Evolutionary conservation across 106 monocot species (phyloP), one percentile per base, ranked within the genome.

Genomic region (Apostasia shenzhenica): DNA sequence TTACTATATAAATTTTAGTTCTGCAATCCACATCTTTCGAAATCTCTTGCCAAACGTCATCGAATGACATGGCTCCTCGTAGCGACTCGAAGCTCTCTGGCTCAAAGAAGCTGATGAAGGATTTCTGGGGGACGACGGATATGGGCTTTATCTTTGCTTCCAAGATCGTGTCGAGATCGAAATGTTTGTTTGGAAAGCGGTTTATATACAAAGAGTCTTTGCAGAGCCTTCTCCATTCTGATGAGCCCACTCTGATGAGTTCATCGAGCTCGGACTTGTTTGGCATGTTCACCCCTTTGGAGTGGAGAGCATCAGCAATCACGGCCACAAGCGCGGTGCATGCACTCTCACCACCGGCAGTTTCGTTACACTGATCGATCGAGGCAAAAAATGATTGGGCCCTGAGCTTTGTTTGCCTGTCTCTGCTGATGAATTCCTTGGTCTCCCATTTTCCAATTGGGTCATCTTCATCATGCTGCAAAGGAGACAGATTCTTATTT

Each of bases 331-430:
- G 76, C 14, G 79, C 82, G 0, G 86, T 76, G 79, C 86, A 86
- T 9, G 86, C 86, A 46, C 86, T 82, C 77, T 86, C 82, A 1
- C 86, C 86, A 45, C 70, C 82, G 2, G 86, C 86, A 54, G 64
- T 86, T 56, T 76, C 78, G 46, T 82, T 79, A 0, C 86, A 68
- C 59, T 86, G 86, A 61, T 86, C 86, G n/a, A 86, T 86, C 39
- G 86, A 82, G 11, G 86, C 86, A 8, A 82, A 86, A 74, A 86
- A 86, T 9, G 74, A 55, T 11, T 61, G 54, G 12, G 79, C 54
- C 71, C 57, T 79, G 37, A 86, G 73, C 69, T 82, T 82, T 39
- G 82, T 77, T 55, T 67, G 45, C 48, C 58, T 65, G 65, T 86
- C 82, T 58, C 86, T 73, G 73, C 86, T 79, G 12, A 70, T 71